Evolutionary conservation across 306 rosid species (phyloP).

Genomic region (Betula pendula): DNA sequence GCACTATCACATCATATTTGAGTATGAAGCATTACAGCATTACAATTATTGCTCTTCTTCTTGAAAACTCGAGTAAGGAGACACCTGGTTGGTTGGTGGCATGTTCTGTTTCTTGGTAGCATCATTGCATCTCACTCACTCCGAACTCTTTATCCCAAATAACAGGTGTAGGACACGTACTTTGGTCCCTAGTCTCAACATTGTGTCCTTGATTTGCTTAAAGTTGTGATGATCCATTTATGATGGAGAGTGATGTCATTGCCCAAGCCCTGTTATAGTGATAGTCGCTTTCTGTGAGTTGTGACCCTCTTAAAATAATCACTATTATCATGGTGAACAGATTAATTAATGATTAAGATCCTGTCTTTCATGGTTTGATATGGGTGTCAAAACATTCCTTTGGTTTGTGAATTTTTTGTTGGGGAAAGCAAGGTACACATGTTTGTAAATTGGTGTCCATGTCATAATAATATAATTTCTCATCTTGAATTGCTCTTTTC

Average conservation of each 20-base stretch:
- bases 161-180: slow-evolving; percentile 35
- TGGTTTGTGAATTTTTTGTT: not conserved
- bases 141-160: too few relatives aligned
- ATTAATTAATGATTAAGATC: not conserved
- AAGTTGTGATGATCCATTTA: slow-evolving; percentile 34
- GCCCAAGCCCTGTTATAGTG: slow-evolving; percentile 24
- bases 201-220: slow-evolving; percentile 37
- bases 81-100: slow-evolving; percentile 17
- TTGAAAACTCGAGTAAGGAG: not conserved
- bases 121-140: too few relatives aligned
- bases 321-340: not conserved
- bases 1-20: too few relatives aligned
- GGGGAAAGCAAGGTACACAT: not conserved
- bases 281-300: slow-evolving; percentile 22
- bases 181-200: slow-evolving; percentile 22
- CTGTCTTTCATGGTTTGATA: not conserved
- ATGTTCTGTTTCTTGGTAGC: too few relatives aligned
- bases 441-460: slow-evolving; percentile 29
- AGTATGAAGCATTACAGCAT: too few relatives aligned
- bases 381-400: not conserved
- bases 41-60: slow-evolving; percentile 23
- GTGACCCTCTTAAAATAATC: slow-evolving; percentile 4
- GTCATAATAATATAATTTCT: slow-evolving; percentile 1
- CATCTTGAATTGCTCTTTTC: not conserved
- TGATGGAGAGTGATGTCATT: slow-evolving; percentile 30